Conservation (phyloP, 495 filamentous ascomycete genomes). For the Oleoguttula mirabilis region DNA sequence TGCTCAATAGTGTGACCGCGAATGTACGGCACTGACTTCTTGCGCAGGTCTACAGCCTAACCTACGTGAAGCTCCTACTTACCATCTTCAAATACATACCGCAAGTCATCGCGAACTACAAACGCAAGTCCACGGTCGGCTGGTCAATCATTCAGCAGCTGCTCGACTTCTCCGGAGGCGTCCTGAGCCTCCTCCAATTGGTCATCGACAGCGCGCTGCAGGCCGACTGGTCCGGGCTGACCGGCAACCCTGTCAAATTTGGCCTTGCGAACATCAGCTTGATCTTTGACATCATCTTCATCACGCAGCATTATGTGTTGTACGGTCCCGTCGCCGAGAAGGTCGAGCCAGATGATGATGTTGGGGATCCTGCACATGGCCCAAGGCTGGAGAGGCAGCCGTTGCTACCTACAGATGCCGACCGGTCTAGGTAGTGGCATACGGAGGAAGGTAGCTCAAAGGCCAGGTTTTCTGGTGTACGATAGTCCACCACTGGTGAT, state of each 20-base stretch:
- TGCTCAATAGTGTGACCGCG: too few relatives aligned
- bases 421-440: too few relatives aligned
- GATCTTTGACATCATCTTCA: conserved; percentile 75
- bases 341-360: conserved; percentile 1
- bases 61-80: conserved; percentile 78
- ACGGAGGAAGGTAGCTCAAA: too few relatives aligned
- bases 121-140: conserved; percentile 67
- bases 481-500: too few relatives aligned
- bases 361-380: background rate
- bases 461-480: too few relatives aligned
- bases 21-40: background rate
- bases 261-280: conserved; percentile 71
- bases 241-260: conserved; percentile 86
- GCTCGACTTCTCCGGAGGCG: conserved; percentile 69
- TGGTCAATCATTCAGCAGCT: conserved; percentile 81
- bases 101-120: conserved; percentile 71
- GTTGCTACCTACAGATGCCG: conserved; percentile 4
- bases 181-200: conserved; percentile 73
- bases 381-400: conserved; percentile 3
- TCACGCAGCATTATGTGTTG: conserved; percentile 74
- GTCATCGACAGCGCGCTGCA: conserved; percentile 75
- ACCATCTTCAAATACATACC: conserved; percentile 87
- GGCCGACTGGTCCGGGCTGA: conserved; percentile 75
- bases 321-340: conserved; percentile 35
- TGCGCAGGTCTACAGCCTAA: conserved; percentile 64